Evolutionary conservation across 257 asterid species (phyloP).

Genomic region (Primulina huaijiensis): DNA sequence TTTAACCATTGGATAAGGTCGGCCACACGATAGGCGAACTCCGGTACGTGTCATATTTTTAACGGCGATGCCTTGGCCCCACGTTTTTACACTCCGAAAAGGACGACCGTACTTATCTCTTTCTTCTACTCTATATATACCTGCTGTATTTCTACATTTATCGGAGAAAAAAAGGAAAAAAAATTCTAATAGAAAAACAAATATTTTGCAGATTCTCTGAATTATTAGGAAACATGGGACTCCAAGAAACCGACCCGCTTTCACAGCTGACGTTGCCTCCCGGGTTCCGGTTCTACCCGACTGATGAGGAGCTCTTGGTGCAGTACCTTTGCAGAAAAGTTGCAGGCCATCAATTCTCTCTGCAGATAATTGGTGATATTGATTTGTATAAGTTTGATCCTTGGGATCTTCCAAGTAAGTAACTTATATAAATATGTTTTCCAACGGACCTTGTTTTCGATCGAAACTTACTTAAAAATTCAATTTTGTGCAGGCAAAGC

Average conservation of each 20-base stretch:
- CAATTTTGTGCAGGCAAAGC: slow-evolving; percentile 49
- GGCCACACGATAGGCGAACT: background rate
- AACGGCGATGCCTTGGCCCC: background rate
- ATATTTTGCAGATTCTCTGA: background rate
- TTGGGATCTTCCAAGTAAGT: slow-evolving; percentile 79
- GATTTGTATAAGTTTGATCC: slow-evolving; percentile 81
- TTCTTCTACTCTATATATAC: slow-evolving; percentile 33
- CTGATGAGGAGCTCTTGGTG: slow-evolving; percentile 86
- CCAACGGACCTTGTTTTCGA: too few relatives aligned
- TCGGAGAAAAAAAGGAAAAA: slow-evolving; percentile 27
- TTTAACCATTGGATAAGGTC: background rate
- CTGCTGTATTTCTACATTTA: slow-evolving; percentile 21
- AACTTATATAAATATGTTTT: background rate
- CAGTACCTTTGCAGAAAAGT: slow-evolving; percentile 66
- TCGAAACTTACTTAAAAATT: too few relatives aligned
- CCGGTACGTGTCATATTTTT: background rate
- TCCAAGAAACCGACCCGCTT: slow-evolving; percentile 63
- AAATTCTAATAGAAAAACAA: slow-evolving; percentile 4
- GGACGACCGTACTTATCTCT: slow-evolving; percentile 38
- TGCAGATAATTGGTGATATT: slow-evolving; percentile 64
- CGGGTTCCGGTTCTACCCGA: slow-evolving; percentile 87
- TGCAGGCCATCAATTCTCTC: slow-evolving; percentile 61
- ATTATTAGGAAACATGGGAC: slow-evolving; percentile 43
- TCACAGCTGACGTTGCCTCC: slow-evolving; percentile 79
- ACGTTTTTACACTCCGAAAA: background rate